Conservation (phyloP, 129 eudicot species). For the Artemisia argyi region DNA sequence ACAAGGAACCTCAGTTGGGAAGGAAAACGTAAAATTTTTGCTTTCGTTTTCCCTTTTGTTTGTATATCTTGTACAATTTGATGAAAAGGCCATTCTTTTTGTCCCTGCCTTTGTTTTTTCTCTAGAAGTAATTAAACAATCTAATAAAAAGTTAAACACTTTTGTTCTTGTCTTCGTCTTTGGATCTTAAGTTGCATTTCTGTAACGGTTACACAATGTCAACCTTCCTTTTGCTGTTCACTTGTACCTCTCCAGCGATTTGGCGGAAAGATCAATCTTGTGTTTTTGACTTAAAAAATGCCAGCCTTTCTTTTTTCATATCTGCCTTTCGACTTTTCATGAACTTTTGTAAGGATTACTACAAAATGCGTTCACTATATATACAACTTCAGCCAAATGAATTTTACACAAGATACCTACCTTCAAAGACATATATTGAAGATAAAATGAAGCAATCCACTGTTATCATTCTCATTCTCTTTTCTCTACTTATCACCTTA, state of each 20-base stretch:
- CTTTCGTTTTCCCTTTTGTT: too few relatives aligned
- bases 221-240: background rate
- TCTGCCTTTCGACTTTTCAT: too few relatives aligned
- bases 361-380: conserved; percentile 3
- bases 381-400: background rate
- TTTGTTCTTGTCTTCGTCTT: too few relatives aligned
- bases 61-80: background rate
- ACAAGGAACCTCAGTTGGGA: too few relatives aligned
- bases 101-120: too few relatives aligned
- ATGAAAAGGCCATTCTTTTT: too few relatives aligned
- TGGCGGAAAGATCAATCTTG: background rate
- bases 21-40: background rate
- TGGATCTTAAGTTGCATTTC: too few relatives aligned
- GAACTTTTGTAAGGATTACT: too few relatives aligned
- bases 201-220: background rate
- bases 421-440: background rate
- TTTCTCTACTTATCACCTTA: background rate
- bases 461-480: background rate
- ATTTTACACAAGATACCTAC: background rate
- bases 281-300: background rate
- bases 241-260: background rate
- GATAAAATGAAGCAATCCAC: background rate
- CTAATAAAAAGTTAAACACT: too few relatives aligned
- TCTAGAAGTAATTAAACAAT: too few relatives aligned
- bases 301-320: too few relatives aligned